phyloP scores from a whole-genome alignment of 2,329 filamentous ascomycete genomes.

The Samsoniella hepiali region DNA sequence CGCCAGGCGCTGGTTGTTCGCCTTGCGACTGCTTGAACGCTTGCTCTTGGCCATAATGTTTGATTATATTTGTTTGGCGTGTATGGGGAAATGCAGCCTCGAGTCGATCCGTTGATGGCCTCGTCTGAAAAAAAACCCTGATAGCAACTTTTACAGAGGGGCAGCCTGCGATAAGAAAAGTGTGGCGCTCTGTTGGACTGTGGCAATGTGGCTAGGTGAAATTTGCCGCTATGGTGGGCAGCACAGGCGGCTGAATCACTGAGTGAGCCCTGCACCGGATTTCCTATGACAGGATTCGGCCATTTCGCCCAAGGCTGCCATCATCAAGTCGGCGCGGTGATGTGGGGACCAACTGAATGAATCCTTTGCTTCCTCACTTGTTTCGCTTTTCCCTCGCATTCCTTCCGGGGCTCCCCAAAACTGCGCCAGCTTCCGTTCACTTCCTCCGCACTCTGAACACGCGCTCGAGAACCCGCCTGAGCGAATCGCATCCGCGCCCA shows the following conservation, averaged over 20 bases:
- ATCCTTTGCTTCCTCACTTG: background rate
- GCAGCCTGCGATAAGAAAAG: constrained; percentile 13
- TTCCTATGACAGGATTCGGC: background rate
- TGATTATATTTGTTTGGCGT: background rate
- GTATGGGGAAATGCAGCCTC: background rate
- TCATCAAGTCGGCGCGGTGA: constrained; percentile 7
- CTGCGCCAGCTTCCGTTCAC: background rate
- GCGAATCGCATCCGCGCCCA: constrained; percentile 1
- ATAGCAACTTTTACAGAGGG: constrained; percentile 19
- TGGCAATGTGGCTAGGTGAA: background rate
- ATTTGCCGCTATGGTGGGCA: background rate
- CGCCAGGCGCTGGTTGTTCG: constrained; percentile 79
- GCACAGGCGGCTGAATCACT: background rate
- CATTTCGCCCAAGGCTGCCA: background rate
- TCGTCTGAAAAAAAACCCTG: constrained; percentile 8
- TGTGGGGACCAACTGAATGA: background rate
- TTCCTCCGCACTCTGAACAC: constrained; percentile 1
- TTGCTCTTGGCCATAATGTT: constrained; percentile 80
- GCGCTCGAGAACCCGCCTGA: background rate
- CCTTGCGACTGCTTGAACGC: constrained; percentile 74
- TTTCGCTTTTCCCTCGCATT: background rate
- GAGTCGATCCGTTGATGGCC: background rate
- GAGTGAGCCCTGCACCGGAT: background rate
- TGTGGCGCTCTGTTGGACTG: constrained; percentile 10
- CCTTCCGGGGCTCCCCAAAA: background rate